Base-by-base conservation (phyloP, 495 filamentous ascomycete species). In the Xylaria castorea region DNA sequence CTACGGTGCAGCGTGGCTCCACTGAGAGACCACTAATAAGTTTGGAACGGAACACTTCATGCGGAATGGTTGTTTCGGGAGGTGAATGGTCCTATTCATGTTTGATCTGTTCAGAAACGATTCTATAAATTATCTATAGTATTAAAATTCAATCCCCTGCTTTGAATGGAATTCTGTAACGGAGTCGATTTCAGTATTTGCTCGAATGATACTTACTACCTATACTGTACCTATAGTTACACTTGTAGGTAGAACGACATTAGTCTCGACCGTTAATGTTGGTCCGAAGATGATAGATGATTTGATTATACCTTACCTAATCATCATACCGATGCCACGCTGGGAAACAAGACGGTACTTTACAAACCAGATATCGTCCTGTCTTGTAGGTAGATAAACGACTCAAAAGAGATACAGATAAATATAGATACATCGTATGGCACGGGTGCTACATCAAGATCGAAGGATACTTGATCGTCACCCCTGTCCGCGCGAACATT, bases 1-100 rank as follows among this genome's bases (percentile, higher is more conserved):
- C 66, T 68, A 25, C 7, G n/a, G 9, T 68, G 50, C 66, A 57
- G 66, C 66, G 66, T 68, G 50, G 50, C 50, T 68, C 66, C 66
- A 68, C 50, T 55, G 22, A 57, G 34, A 27, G 34, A 55, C 48
- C 36, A 22, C 34, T 61, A 61, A 40, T 61, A 38, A 38, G 58
- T 61, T 61, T 38, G 58, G 58, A 22, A 60, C 32, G 32, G 32
- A 61, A 61, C 58, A 20, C 58, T 61, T 61, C 58, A 61, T 61
- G 58, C 58, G 58, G 58, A 22, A 61, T 40, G 58, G 30, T 61
- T 38, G n/a, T n/a, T 61, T 60, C 20, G 34, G 34, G 57, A 36
- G 14, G 57, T 60, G 16, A 38, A 61, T 36, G 57, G 57, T 32
- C 32, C n/a, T 61, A 36, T 61, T 61, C 30, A 61, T 32, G 32